phyloP scores from a whole-genome alignment of 805 yeast species.

The Candida coquimbonensis region DNA sequence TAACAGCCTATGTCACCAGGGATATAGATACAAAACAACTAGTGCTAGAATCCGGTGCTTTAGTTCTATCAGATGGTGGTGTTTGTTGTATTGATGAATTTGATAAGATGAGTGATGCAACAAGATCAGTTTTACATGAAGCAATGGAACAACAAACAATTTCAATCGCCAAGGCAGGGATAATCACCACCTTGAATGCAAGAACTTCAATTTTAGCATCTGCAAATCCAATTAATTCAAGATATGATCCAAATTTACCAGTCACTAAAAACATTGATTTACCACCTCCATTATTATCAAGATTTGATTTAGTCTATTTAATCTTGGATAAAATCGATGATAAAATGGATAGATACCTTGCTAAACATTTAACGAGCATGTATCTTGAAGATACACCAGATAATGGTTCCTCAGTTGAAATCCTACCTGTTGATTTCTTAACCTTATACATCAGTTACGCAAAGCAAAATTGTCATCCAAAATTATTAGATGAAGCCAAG shows the following conservation, averaged over 20 bases:
- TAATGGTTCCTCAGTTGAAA: slow-evolving; percentile 57
- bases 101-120: slow-evolving; percentile 93
- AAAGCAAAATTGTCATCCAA: slow-evolving; percentile 79
- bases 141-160: slow-evolving; percentile 99
- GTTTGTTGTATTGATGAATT: slow-evolving; percentile 98
- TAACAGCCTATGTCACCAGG: slow-evolving; percentile 93
- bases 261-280: slow-evolving; percentile 93
- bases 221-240: slow-evolving; percentile 94
- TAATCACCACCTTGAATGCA: slow-evolving; percentile 93
- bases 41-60: slow-evolving; percentile 93
- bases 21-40: slow-evolving; percentile 91
- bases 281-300: slow-evolving; percentile 91
- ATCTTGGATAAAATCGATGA: slow-evolving; percentile 92
- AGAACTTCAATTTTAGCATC: slow-evolving; percentile 93
- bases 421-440: slow-evolving; percentile 80
- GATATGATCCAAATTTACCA: slow-evolving; percentile 91
- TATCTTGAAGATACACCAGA: slow-evolving; percentile 83
- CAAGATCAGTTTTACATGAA: slow-evolving; percentile 93
- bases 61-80: slow-evolving; percentile 96
- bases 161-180: slow-evolving; percentile 97
- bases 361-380: slow-evolving; percentile 85
- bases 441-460: slow-evolving; percentile 91
- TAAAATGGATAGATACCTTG: slow-evolving; percentile 73
- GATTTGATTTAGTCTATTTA: slow-evolving; percentile 91
- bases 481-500: slow-evolving; percentile 71